These are phyloP conservation scores for Pythium chondricola DNA, from an alignment of 352 stramenopile species.

Conservation along the genomic window DNA sequence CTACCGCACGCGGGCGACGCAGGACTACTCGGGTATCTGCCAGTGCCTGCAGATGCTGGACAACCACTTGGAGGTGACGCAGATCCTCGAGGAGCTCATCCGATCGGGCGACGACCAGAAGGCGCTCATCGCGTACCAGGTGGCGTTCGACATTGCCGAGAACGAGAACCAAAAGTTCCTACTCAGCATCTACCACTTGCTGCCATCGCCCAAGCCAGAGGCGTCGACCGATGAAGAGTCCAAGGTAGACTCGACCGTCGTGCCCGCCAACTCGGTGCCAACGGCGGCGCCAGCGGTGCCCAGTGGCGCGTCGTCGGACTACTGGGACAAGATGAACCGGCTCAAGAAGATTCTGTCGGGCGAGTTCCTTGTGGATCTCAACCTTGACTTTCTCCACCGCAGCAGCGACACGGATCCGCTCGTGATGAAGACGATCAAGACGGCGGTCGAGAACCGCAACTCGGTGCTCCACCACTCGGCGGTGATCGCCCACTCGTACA, in stretches of 20 bases:
- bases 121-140: slow-evolving; percentile 95
- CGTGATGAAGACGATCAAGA: slow-evolving; percentile 93
- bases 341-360: slow-evolving; percentile 84
- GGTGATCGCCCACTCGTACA: slow-evolving; percentile 95
- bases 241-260: slow-evolving; percentile 29
- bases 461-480: slow-evolving; percentile 97
- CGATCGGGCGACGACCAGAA: slow-evolving; percentile 57
- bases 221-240: slow-evolving; percentile 28
- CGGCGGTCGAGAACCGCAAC: slow-evolving; percentile 91
- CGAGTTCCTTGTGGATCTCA: slow-evolving; percentile 91
- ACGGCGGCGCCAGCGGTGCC: slow-evolving; percentile 25
- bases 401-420: slow-evolving; percentile 89
- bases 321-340: slow-evolving; percentile 78
- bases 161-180: slow-evolving; percentile 98
- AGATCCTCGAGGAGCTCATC: slow-evolving; percentile 86
- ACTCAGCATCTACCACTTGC: slow-evolving; percentile 81
- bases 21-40: slow-evolving; percentile 72
- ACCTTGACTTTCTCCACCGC: slow-evolving; percentile 91
- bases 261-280: slow-evolving; percentile 11
- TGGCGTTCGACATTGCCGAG: slow-evolving; percentile 97
- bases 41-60: slow-evolving; percentile 89
- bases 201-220: slow-evolving; percentile 57
- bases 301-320: slow-evolving; percentile 54
- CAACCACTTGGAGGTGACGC: slow-evolving; percentile 75
- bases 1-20: slow-evolving; percentile 51